phyloP scores from a whole-genome alignment of 2,329 filamentous ascomycete genomes.

The Ceratocystis cubensis region DNA sequence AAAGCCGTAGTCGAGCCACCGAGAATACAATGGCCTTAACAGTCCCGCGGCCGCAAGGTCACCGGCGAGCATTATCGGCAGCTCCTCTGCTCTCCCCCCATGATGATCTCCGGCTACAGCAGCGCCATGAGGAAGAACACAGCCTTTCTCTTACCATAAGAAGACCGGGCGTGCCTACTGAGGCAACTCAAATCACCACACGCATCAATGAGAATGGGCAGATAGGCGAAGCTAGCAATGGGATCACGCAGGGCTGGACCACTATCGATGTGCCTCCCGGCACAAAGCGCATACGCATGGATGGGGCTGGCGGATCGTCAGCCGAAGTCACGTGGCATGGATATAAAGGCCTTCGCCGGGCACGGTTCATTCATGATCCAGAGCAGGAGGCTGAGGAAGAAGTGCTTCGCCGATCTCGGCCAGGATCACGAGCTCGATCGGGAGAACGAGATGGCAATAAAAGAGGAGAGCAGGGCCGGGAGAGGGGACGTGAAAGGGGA shows the following conservation, averaged over 20 bases:
- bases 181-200: slow-evolving; percentile 48
- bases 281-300: slow-evolving; percentile 70
- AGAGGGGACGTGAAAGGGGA: slow-evolving; percentile 90
- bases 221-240: slow-evolving; percentile 61
- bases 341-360: slow-evolving; percentile 64
- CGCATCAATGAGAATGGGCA: slow-evolving; percentile 48
- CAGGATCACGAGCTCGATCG: slow-evolving; percentile 25
- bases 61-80: slow-evolving; percentile 27
- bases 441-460: slow-evolving; percentile 20
- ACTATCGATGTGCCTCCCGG: slow-evolving; percentile 77
- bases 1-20: neutral
- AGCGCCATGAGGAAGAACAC: slow-evolving; percentile 52
- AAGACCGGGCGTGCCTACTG: slow-evolving; percentile 36
- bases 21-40: slow-evolving; percentile 42
- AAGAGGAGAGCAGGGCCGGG: slow-evolving; percentile 35
- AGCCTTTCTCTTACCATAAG: slow-evolving; percentile 33
- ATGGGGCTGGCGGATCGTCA: slow-evolving; percentile 59
- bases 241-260: slow-evolving; percentile 63
- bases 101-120: slow-evolving; percentile 23
- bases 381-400: slow-evolving; percentile 39
- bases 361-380: slow-evolving; percentile 60
- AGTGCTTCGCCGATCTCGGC: neutral
- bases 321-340: slow-evolving; percentile 69
- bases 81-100: slow-evolving; percentile 30
- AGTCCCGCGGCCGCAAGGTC: slow-evolving; percentile 26